Evolutionary conservation across 139 green algal species (phyloP).

Genomic region (Ettlia oleoabundans): DNA sequence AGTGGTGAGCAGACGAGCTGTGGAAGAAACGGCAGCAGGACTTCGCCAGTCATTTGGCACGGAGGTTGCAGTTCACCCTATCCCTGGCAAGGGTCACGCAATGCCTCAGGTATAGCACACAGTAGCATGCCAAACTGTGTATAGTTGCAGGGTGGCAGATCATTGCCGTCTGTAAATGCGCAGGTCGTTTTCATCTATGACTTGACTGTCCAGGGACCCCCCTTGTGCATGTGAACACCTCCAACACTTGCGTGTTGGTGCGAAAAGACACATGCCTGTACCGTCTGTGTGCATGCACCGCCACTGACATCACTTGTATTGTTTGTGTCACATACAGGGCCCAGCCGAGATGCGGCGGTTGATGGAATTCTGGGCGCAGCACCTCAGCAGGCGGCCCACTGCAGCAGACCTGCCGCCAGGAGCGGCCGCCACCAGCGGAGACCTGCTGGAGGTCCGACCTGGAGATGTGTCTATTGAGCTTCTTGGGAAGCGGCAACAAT

Average conservation of each 20-base stretch:
- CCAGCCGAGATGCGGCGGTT: conserved; percentile 9
- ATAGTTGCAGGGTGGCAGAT: no score
- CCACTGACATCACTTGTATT: no score
- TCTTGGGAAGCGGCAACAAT: background rate
- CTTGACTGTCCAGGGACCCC: no score
- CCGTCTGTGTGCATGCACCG: no score
- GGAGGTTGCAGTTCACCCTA: background rate
- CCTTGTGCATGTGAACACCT: no score
- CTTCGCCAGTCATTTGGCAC: conserved; percentile 4
- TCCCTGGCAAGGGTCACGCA: conserved; percentile 20
- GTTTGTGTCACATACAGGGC: conserved; percentile 14
- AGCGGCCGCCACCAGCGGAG: background rate
- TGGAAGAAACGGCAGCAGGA: background rate
- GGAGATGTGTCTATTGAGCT: conserved; percentile 14
- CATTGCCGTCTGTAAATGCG: no score
- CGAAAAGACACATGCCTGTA: no score
- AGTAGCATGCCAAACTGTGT: no score
- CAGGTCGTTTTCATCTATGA: no score
- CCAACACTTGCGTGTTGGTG: no score
- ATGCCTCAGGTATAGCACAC: conserved; percentile 25
- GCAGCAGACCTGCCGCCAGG: conserved; percentile 5
- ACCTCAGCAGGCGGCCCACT: conserved; percentile 9
- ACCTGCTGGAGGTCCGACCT: conserved; percentile 21
- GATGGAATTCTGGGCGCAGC: conserved; percentile 23
- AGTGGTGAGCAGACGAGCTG: background rate